These are phyloP conservation scores for Ochromonas danica DNA, from an alignment of 108 stramenopile species.

Conservation along the genomic window DNA sequence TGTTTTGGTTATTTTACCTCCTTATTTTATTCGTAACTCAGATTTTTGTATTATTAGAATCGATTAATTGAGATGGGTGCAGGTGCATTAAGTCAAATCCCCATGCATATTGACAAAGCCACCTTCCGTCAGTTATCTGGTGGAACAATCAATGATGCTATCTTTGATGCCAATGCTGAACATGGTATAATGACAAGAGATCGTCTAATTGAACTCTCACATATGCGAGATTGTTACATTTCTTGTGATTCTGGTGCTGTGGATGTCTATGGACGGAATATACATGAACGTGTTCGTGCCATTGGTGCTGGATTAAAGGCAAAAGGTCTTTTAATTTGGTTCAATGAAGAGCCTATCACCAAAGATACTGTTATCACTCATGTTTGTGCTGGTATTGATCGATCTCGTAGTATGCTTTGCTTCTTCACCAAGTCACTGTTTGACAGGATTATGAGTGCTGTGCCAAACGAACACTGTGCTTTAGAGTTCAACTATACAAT, in stretches of 20 bases:
- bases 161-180: conserved; percentile 13
- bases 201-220: not conserved
- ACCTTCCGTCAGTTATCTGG: conserved; percentile 4
- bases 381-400: not conserved
- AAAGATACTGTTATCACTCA: not conserved
- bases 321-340: not conserved
- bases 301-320: not conserved
- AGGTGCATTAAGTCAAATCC: not conserved
- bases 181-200: conserved; percentile 23
- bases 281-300: not conserved
- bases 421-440: not conserved
- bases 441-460: not conserved
- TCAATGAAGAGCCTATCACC: not conserved
- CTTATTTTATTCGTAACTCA: no score
- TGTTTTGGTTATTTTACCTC: no score
- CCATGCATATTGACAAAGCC: conserved; percentile 16
- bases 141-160: conserved; percentile 5
- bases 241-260: not conserved
- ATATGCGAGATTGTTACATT: conserved; percentile 1
- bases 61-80: conserved; percentile 6
- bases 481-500: conserved; percentile 1
- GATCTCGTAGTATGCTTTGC: not conserved
- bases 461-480: not conserved
- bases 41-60: no score
- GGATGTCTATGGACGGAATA: not conserved